These are phyloP conservation scores for Hypholoma fasciculare DNA, from an alignment of 768 basidiomycete species.

Conservation along the genomic window DNA sequence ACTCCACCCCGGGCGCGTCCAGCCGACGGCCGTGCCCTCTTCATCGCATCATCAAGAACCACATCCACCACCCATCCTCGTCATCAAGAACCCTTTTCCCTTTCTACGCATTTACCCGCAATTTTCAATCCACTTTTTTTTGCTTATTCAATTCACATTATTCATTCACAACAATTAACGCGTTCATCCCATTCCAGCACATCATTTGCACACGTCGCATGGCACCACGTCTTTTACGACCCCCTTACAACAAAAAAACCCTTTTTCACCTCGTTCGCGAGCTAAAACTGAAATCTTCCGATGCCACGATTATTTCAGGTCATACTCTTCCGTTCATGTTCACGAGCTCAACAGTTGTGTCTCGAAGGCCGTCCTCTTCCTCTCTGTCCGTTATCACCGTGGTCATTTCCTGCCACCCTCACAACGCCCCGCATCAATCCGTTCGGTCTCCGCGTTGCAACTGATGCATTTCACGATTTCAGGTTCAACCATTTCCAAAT, in stretches of 20 bases:
- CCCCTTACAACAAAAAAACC: conserved; percentile 2
- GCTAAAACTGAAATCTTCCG: conserved; percentile 12
- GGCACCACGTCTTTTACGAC: conserved; percentile 29
- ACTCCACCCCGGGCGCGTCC: conserved; percentile 7
- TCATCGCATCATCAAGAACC: conserved; percentile 9
- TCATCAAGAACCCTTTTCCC: conserved; percentile 22
- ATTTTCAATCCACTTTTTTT: conserved; percentile 23
- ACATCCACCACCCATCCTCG: conserved; percentile 20
- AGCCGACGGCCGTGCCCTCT: conserved; percentile 12
- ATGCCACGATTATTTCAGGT: not conserved
- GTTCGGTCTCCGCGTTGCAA: conserved; percentile 17
- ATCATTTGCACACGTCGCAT: conserved; percentile 38
- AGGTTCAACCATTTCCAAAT: conserved; percentile 7
- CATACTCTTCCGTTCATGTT: conserved; percentile 6
- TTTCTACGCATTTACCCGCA: conserved; percentile 26
- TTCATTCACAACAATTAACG: conserved; percentile 6
- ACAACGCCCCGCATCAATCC: not conserved
- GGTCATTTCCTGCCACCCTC: not conserved
- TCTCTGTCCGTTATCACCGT: conserved; percentile 5
- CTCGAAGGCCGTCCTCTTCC: conserved; percentile 4
- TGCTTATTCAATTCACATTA: conserved; percentile 21
- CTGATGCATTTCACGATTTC: conserved; percentile 26
- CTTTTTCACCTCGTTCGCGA: conserved; percentile 8
- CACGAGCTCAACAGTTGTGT: conserved; percentile 21
- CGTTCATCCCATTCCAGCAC: conserved; percentile 1